A percentile compares a stretch with the other conserved stretches of the same genome.
These are phyloP conservation scores for Coelastrella sp. DNA, from an alignment of 139 green algal species.

Conservation along the genomic window DNA sequence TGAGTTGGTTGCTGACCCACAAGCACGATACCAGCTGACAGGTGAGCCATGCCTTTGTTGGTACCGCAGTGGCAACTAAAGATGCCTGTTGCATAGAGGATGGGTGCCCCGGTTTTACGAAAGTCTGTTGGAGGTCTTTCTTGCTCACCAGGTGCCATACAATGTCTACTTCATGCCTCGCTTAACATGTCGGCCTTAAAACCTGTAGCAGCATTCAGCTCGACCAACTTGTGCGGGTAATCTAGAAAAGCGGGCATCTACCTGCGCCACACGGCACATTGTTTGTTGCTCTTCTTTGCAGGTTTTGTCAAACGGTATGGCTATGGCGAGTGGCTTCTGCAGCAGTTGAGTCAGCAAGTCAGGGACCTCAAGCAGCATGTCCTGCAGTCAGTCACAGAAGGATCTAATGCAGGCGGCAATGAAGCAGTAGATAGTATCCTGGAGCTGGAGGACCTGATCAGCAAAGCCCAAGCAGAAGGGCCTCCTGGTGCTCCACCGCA, in stretches of 20 bases:
- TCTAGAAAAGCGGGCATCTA: no score
- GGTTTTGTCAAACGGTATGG: not conserved
- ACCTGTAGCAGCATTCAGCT: no score
- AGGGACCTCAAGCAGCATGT: not conserved
- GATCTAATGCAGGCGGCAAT: not conserved
- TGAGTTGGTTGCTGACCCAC: not conserved
- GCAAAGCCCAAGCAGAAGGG: not conserved
- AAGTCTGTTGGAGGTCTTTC: no score
- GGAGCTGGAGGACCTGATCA: not conserved
- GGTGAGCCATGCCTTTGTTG: not conserved
- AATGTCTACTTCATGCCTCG: no score
- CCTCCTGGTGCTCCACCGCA: not conserved
- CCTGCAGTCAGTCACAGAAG: not conserved
- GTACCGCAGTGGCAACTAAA: not conserved
- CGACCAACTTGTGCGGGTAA: no score
- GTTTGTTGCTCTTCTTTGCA: not conserved
- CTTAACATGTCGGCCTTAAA: no score
- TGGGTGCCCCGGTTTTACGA: not conserved
- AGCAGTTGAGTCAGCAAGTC: not conserved
- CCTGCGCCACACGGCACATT: no score
- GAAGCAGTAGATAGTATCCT: not conserved
- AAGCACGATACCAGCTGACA: not conserved
- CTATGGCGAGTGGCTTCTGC: not conserved
- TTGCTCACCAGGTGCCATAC: no score
- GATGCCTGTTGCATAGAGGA: not conserved